These are phyloP conservation scores for Zygnema cylindricum DNA, from an alignment of 139 green algal genomes.

Conservation along the genomic window DNA sequence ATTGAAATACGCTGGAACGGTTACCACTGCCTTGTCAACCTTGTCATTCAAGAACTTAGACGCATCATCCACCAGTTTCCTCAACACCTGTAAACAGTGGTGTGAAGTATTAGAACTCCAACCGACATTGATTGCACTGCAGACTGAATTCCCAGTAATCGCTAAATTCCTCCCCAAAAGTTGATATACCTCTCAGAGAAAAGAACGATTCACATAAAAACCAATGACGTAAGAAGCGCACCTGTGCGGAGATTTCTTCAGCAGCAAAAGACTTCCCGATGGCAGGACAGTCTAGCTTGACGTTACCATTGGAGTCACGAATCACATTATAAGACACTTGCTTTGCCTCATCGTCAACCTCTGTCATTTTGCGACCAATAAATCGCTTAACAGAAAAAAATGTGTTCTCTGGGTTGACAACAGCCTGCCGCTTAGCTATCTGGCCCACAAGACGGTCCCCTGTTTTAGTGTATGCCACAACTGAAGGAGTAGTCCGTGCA, in stretches of 20 bases:
- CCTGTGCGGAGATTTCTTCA: conserved; percentile 94
- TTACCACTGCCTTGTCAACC: conserved; percentile 60
- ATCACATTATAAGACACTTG: conserved; percentile 88
- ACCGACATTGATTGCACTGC: too few relatives aligned
- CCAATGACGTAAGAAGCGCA: too few relatives aligned
- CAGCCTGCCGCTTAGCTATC: conserved; percentile 98
- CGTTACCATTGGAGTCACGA: conserved; percentile 82
- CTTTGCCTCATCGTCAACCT: conserved; percentile 91
- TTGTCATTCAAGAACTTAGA: conserved; percentile 11
- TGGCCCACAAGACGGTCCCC: conserved; percentile 96
- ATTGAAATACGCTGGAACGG: conserved; percentile 65
- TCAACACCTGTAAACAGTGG: conserved; percentile 43
- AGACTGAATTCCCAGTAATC: too few relatives aligned
- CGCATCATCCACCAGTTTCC: conserved; percentile 9
- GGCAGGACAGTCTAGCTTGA: conserved; percentile 93
- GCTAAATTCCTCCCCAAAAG: too few relatives aligned
- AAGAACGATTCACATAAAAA: too few relatives aligned
- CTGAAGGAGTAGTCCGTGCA: conserved; percentile 93
- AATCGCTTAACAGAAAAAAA: conserved; percentile 99
- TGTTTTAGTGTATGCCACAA: conserved; percentile 85
- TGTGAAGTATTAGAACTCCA: too few relatives aligned
- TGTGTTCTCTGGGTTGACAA: conserved; percentile 99
- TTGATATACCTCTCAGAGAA: too few relatives aligned
- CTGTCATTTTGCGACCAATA: conserved; percentile 88
- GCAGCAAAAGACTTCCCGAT: conserved; percentile 94